A percentile compares a stretch with the other conserved stretches of the same genome.
Evolutionary conservation across 2,329 filamentous ascomycete species (phyloP).

Genomic region (Fusarium sp.): DNA sequence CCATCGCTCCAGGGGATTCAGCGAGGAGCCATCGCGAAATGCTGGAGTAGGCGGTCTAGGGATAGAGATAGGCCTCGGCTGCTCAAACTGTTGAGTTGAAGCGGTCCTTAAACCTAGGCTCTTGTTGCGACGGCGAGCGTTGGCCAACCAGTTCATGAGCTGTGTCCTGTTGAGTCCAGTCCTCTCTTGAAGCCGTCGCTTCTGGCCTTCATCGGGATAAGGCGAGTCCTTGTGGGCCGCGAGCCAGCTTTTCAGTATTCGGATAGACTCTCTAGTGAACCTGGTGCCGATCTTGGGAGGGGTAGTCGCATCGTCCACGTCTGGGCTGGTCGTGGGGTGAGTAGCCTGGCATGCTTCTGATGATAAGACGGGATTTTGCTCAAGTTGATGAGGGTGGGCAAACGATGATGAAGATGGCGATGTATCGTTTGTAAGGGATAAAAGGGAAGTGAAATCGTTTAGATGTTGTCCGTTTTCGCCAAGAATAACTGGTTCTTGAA

Average conservation of each 20-base stretch:
- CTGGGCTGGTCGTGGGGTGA: not conserved
- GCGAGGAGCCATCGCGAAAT: not conserved
- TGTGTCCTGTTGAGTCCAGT: constrained; percentile 81
- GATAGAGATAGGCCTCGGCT: constrained; percentile 60
- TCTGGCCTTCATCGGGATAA: constrained; percentile 84
- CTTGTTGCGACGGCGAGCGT: constrained; percentile 80
- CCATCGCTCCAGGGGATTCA: constrained; percentile 47
- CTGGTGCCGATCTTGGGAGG: constrained; percentile 24
- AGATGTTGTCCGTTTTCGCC: not conserved
- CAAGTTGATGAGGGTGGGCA: not conserved
- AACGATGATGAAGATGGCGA: not conserved
- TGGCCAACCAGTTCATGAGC: constrained; percentile 88
- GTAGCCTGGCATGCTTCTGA: not conserved
- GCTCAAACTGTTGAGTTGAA: not conserved
- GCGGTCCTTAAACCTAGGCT: constrained; percentile 45
- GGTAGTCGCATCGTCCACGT: not conserved
- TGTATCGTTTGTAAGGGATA: not conserved
- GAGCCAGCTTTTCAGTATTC: constrained; percentile 63
- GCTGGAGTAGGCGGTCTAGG: constrained; percentile 53
- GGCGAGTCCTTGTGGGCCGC: constrained; percentile 76
- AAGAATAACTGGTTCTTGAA: not conserved
- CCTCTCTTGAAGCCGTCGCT: constrained; percentile 72
- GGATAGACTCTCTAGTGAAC: constrained; percentile 28
- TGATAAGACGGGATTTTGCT: not conserved
- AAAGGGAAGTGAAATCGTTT: not conserved